Percentiles rank a stretch among this genome's conserved stretches.
phyloP scores from a whole-genome alignment of 2,329 filamentous ascomycete genomes.

The Cephalotrichum gorgonifer region DNA sequence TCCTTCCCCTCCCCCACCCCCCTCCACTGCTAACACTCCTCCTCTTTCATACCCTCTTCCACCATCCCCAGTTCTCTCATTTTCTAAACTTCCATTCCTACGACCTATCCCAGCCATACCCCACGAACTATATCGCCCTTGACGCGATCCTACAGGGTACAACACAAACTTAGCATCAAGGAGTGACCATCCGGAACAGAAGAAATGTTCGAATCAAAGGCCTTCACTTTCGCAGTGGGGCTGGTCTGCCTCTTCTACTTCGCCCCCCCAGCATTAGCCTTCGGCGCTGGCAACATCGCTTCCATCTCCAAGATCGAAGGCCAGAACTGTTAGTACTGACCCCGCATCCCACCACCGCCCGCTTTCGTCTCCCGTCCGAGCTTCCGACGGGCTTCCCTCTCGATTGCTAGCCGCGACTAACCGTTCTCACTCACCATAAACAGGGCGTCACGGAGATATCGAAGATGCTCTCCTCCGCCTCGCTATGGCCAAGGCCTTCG shows the following conservation, averaged over 20 bases:
- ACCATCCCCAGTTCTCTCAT: neutral
- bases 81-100: neutral
- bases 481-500: constrained; percentile 40
- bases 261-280: constrained; percentile 60
- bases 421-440: constrained; percentile 4
- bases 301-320: constrained; percentile 72
- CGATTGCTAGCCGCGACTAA: neutral
- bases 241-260: constrained; percentile 55
- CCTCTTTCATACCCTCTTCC: neutral
- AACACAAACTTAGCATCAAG: neutral
- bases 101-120: neutral
- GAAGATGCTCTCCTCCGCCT: constrained; percentile 79
- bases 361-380: neutral
- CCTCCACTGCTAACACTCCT: neutral
- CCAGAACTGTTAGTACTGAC: constrained; percentile 55
- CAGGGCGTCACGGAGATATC: constrained; percentile 81
- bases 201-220: constrained; percentile 38
- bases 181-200: neutral
- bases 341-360: neutral
- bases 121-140: no score
- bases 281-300: constrained; percentile 84
- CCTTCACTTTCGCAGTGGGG: constrained; percentile 40
- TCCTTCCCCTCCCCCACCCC: neutral
- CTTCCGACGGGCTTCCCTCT: constrained; percentile 4
- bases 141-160: neutral